Base-by-base conservation (phyloP, 2,329 filamentous ascomycete genomes). In the Xylariaceae sp. region DNA sequence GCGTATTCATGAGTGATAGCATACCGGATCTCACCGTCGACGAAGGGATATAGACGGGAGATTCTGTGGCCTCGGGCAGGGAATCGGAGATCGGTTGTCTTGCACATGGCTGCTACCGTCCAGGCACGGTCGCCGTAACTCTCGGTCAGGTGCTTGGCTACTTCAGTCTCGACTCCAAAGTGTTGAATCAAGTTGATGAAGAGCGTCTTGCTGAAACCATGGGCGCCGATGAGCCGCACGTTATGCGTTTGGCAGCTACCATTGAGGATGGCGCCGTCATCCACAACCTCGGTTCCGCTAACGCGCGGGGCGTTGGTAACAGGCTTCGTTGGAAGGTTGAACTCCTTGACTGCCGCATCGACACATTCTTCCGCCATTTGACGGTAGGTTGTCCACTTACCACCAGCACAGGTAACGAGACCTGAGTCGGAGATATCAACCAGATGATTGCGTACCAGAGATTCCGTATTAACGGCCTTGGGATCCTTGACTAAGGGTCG, bases 151-250 rank as follows among this genome's bases (percentile, higher is more conserved):
- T 96, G 91, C 74, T 90, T 88, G 44, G 91, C 91, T 26, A 96
- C 89, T 64, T 95, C 90, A 19, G 89, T 95, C 72, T 96, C 91
- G 54, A 96, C 75, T 60, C 90, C 90, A 68, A 89, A 96, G 74
- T 95, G 89, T 72, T 96, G 91, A 68, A 96, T 94, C 37, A 96
- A 77, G 72, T 92, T 91, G 77, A 96, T 96, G 75, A 96, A 96
- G 29, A 96, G 83, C 1, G 91, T 80, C 73, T 91, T 91, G 71
- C 86, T 91, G 76, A 86, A 95, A 52, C 90, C 89, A 69, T 95
- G 90, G 8, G 90, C 88, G 63, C 90, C 90, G 56, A 94, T 78
- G 35, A 95, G 77, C 52, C 88, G 85, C 51, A 95, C 86, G 64
- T 86, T 83, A 70, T 94, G 89, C 2, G 90, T 95, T 69, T 92